Percentiles rank a stretch among this genome's conserved stretches.
These are phyloP conservation scores for Suillus plorans DNA, from an alignment of 768 basidiomycete species.

Conservation along the genomic window DNA sequence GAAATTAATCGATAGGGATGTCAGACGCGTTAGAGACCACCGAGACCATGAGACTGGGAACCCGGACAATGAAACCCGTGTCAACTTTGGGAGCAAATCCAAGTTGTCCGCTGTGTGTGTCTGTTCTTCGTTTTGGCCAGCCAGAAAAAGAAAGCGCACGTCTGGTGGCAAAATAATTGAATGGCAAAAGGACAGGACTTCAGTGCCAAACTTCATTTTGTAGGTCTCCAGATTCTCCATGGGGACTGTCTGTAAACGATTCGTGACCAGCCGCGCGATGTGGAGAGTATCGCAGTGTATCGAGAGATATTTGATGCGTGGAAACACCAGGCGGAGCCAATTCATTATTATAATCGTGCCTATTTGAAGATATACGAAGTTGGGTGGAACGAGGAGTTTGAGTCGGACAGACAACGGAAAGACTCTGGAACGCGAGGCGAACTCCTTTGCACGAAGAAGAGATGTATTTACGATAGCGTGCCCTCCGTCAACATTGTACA, in stretches of 20 bases:
- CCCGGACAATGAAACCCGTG: not conserved
- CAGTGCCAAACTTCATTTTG: not conserved
- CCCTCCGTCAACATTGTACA: not conserved
- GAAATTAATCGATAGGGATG: slow-evolving; percentile 10
- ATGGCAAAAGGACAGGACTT: not conserved
- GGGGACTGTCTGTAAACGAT: not conserved
- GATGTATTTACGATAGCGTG: not conserved
- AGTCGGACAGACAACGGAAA: slow-evolving; percentile 9
- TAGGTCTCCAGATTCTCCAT: slow-evolving; percentile 11
- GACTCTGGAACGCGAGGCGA: slow-evolving; percentile 2
- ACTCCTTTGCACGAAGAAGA: not conserved
- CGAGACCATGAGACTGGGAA: not conserved
- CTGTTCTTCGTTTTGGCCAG: not conserved
- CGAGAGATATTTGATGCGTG: slow-evolving; percentile 8
- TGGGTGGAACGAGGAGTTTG: not conserved
- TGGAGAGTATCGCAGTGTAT: slow-evolving; percentile 1
- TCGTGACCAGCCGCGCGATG: not conserved
- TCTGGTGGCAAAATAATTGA: not conserved
- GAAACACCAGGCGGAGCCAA: not conserved
- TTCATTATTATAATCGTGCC: not conserved
- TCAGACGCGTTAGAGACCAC: slow-evolving; percentile 10
- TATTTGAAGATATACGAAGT: not conserved
- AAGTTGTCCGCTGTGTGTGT: no score
- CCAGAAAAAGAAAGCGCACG: not conserved
- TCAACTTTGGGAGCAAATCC: slow-evolving; percentile 1